Base-by-base conservation (phyloP, 805 yeast genomes). In the Metschnikowia cerradonensis region DNA sequence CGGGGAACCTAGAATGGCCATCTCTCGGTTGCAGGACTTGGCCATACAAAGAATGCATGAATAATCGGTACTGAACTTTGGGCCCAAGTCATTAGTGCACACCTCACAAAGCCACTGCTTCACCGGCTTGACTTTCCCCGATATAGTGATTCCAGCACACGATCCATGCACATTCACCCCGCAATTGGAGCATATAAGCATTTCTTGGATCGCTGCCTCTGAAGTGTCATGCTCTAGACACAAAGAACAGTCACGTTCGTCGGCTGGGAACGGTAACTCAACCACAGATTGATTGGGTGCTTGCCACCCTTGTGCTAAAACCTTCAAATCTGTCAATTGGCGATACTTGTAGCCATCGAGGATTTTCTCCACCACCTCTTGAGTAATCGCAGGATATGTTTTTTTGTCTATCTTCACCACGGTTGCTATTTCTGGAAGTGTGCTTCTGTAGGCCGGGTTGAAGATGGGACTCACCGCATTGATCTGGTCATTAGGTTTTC, bases 91-190 rank as follows among this genome's bases (percentile, higher is more conserved):
- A 61, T 89, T 88, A 4, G 82, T 73, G 62, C 97, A 90, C 1
- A 83, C 75, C 58, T 89, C 96, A 68, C 97, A 90, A 23, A 76
- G 68, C 97, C 97, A 90, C 50, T 76, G 77, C 33, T 62, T 71
- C 3, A 64, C 56, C 7, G 72, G 76, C 17, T 51, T 57, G 3
- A 51, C 45, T 20, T 47, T 55, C 8, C 58, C 58, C 4, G 61
- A 57, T 22, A 56, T 49, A 11, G 20, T 51, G 31, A 53, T 49
- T 0, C 95, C 96, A 60, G 83, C 84, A 60, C 96, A 90, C 0
- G 77, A 65, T 2, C 79, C 71, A 63, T 90, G 97, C 2, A 84
- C 89, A 49, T 75, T 75, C 32, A 88, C 67, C 0, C 87, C 87
- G 71, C 96, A 90, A 30, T 74, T 71, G 2, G 72, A 60, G 64